phyloP scores from a whole-genome alignment of 345 rosid species.

The Melaleuca alternifolia region DNA sequence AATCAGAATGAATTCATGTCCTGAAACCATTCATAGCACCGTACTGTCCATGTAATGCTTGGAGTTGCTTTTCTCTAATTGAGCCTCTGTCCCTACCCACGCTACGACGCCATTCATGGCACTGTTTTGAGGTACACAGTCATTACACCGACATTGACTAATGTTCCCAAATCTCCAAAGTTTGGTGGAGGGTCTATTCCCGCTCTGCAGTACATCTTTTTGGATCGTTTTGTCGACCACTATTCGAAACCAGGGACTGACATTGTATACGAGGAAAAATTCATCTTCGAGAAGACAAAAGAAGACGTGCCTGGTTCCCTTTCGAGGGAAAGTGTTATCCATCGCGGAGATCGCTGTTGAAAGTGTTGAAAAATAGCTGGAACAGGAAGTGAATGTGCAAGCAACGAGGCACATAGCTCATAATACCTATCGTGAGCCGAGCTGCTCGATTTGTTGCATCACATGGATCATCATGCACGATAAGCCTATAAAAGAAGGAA shows the following conservation, averaged over 20 bases:
- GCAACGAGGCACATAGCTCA: not conserved
- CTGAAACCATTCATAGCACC: not conserved
- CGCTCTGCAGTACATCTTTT: not conserved
- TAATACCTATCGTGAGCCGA: accelerated
- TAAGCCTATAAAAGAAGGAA: not conserved
- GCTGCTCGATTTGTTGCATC: accelerated
- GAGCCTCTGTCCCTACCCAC: not conserved
- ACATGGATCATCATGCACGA: accelerated
- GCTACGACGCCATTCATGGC: not conserved
- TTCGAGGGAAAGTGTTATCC: accelerated
- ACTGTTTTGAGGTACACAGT: not conserved
- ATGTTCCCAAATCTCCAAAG: slow-evolving; percentile 26
- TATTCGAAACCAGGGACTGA: not conserved
- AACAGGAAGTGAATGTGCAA: not conserved
- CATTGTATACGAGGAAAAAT: not conserved
- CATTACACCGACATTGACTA: slow-evolving; percentile 31
- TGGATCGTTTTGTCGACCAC: not conserved
- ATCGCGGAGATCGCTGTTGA: too few relatives aligned
- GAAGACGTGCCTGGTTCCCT: not conserved
- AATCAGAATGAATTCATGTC: too few relatives aligned
- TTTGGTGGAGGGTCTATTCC: not conserved
- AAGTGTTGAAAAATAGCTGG: not conserved
- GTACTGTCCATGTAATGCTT: not conserved
- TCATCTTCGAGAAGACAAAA: not conserved
- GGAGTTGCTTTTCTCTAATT: not conserved